phyloP scores from a whole-genome alignment of 2,329 filamentous ascomycete species.

The Talaromyces sp. region DNA sequence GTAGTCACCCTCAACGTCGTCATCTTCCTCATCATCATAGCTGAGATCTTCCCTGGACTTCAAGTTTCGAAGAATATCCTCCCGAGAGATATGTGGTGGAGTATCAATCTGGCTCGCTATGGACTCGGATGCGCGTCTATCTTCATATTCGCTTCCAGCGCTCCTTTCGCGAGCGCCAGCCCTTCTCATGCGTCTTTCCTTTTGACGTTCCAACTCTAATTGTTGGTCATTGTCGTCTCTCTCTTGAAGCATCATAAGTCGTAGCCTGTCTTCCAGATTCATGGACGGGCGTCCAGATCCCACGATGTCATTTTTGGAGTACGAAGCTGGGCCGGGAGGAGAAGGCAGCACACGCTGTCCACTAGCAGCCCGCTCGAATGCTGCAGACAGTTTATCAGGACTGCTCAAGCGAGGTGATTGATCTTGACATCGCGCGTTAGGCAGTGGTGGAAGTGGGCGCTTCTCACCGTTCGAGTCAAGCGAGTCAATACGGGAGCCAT shows the following conservation, averaged over 20 bases:
- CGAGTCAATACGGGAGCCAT: slow-evolving; percentile 66
- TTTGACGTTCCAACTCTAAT: slow-evolving; percentile 61
- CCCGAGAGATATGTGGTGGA: slow-evolving; percentile 79
- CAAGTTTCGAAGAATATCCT: slow-evolving; percentile 87
- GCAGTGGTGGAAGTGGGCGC: slow-evolving; percentile 81
- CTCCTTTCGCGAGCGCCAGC: slow-evolving; percentile 39
- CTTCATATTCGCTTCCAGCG: slow-evolving; percentile 14
- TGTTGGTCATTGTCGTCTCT: slow-evolving; percentile 55
- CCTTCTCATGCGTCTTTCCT: slow-evolving; percentile 66
- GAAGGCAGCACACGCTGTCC: slow-evolving; percentile 68
- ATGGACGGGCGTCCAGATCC: slow-evolving; percentile 72
- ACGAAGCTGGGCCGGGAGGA: slow-evolving; percentile 63
- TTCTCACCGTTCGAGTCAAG: slow-evolving; percentile 74
- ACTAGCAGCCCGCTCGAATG: slow-evolving; percentile 64
- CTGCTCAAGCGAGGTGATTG: slow-evolving; percentile 52
- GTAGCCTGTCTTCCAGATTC: slow-evolving; percentile 79
- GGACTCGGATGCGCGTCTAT: slow-evolving; percentile 25
- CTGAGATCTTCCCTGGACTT: slow-evolving; percentile 60
- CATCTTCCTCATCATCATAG: slow-evolving; percentile 50
- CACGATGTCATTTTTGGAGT: slow-evolving; percentile 73
- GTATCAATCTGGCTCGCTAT: slow-evolving; percentile 51
- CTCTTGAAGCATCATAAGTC: slow-evolving; percentile 79
- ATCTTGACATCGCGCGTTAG: slow-evolving; percentile 46
- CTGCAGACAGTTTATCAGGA: slow-evolving; percentile 63
- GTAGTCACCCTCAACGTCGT: slow-evolving; percentile 58